Percentiles rank a stretch among this genome's conserved stretches.
Conservation (phyloP, 2,329 filamentous ascomycete genomes). For the Alternaria atra region DNA sequence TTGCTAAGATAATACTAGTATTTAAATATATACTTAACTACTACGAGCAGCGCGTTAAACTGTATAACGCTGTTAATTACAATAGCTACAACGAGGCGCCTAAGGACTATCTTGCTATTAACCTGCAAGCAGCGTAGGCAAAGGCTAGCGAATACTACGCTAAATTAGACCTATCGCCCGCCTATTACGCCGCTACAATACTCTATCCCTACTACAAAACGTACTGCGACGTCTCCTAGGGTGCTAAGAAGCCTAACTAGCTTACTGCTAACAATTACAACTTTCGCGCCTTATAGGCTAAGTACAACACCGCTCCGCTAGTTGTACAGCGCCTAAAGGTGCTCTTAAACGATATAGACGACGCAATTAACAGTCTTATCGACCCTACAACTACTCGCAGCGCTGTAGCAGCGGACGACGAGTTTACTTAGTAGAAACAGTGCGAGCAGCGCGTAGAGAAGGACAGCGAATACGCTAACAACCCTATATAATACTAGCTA, state of each 20-base stretch:
- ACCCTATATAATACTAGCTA: too few relatives aligned
- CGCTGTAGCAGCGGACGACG: rapidly evolving
- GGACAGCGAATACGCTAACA: too few relatives aligned
- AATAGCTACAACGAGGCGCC: background rate
- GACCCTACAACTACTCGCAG: too few relatives aligned
- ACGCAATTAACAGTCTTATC: too few relatives aligned
- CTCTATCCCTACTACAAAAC: constrained; percentile 11
- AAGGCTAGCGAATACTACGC: constrained; percentile 11
- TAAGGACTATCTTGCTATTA: constrained; percentile 12
- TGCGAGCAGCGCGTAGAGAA: too few relatives aligned
- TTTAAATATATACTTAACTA: background rate
- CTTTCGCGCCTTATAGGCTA: too few relatives aligned
- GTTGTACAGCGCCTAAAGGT: too few relatives aligned
- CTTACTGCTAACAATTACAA: too few relatives aligned
- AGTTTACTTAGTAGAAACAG: too few relatives aligned
- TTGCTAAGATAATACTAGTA: constrained; percentile 4
- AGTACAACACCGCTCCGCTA: too few relatives aligned
- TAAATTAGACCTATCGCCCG: constrained; percentile 2
- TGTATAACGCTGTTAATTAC: background rate
- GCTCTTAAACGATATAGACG: too few relatives aligned
- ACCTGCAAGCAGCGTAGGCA: constrained; percentile 2
- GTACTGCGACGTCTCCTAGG: constrained; percentile 1
- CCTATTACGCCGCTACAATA: constrained; percentile 11
- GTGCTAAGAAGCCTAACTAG: too few relatives aligned
- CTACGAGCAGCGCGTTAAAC: constrained; percentile 3